Percentiles rank a stretch among this genome's conserved stretches.
Evolutionary conservation across 2,329 filamentous ascomycete genomes (phyloP).

Genomic region (Phyllosticta capitalensis): DNA sequence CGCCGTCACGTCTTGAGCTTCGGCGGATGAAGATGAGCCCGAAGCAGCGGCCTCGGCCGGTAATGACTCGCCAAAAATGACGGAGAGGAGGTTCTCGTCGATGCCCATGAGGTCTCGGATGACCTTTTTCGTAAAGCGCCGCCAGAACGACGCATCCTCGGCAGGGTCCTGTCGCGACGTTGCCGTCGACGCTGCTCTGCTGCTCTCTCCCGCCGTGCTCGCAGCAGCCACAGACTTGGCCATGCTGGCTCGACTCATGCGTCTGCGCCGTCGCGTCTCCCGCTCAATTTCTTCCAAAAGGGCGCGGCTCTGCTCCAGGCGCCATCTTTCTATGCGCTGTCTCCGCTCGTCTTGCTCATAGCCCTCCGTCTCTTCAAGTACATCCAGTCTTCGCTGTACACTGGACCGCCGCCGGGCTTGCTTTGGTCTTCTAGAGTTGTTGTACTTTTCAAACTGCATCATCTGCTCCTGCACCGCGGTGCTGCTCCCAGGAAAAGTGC

Average conservation of each 20-base stretch:
- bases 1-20: constrained; percentile 16
- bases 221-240: constrained; percentile 16
- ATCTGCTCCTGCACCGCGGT: constrained; percentile 62
- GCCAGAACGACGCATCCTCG: constrained; percentile 63
- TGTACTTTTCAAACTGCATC: constrained; percentile 81
- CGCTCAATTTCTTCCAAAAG: constrained; percentile 82
- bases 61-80: constrained; percentile 77
- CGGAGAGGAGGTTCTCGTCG: constrained; percentile 72
- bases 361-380: constrained; percentile 42
- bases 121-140: constrained; percentile 72
- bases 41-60: constrained; percentile 34
- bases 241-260: constrained; percentile 50
- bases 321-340: constrained; percentile 82
- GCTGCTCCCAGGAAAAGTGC: constrained; percentile 64
- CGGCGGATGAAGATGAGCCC: neutral
- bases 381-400: constrained; percentile 47
- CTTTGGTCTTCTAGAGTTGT: constrained; percentile 50
- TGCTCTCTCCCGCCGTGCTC: constrained; percentile 1
- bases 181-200: neutral
- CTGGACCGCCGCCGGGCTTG: constrained; percentile 44
- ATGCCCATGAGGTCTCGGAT: constrained; percentile 86
- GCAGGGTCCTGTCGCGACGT: constrained; percentile 31
- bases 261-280: constrained; percentile 61
- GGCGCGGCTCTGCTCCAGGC: constrained; percentile 78
- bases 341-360: constrained; percentile 62